Conservation (phyloP, 345 rosid genomes). For the Ailanthus altissimus region DNA sequence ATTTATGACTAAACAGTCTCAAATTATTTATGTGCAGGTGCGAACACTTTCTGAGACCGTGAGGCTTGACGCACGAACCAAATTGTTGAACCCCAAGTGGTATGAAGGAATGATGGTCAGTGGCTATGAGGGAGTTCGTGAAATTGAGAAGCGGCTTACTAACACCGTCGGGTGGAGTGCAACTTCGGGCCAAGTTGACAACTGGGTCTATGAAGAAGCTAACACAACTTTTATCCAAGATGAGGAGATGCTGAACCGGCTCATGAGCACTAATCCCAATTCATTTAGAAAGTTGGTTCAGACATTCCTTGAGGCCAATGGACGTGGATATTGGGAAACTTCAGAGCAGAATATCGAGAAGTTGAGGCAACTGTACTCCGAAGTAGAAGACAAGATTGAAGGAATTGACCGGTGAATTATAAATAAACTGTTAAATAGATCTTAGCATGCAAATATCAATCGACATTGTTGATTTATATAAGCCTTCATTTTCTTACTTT, state of each 20-base stretch:
- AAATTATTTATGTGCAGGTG: slow-evolving; percentile 47
- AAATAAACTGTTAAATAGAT: neutral
- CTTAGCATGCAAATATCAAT: slow-evolving; percentile 15
- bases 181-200: slow-evolving; percentile 97
- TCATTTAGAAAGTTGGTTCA: slow-evolving; percentile 93
- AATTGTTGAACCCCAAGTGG: slow-evolving; percentile 96
- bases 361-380: slow-evolving; percentile 85
- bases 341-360: slow-evolving; percentile 74
- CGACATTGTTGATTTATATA: slow-evolving; percentile 28
- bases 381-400: slow-evolving; percentile 98
- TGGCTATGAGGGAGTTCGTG: slow-evolving; percentile 97
- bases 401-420: slow-evolving; percentile 72
- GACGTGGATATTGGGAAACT: slow-evolving; percentile 98
- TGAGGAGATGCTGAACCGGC: slow-evolving; percentile 87
- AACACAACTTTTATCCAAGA: slow-evolving; percentile 92
- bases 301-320: slow-evolving; percentile 96
- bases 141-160: slow-evolving; percentile 92
- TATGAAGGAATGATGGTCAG: slow-evolving; percentile 97
- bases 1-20: slow-evolving; percentile 15
- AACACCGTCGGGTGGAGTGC: slow-evolving; percentile 99
- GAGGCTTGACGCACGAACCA: slow-evolving; percentile 88
- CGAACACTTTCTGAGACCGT: slow-evolving; percentile 89
- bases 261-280: slow-evolving; percentile 85
- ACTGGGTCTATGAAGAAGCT: slow-evolving; percentile 97
- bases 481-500: slow-evolving; percentile 10